Evolutionary conservation across 331 rosid genomes (phyloP), one percentile per base, ranked within the genome.

Genomic region (Arachis monticola): DNA sequence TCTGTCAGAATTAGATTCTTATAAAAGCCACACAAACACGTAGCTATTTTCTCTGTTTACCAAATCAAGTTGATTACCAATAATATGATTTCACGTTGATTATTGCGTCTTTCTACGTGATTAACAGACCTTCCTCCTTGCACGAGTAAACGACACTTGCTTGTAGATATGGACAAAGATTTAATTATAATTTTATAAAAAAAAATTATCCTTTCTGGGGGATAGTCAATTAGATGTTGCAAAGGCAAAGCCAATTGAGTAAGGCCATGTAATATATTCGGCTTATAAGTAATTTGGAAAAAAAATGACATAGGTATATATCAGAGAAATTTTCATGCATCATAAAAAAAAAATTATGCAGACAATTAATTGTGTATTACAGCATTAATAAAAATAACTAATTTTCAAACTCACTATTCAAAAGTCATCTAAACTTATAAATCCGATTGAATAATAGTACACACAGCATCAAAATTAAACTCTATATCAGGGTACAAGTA

Each of bases 71-170:
- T 8, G 44, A 52, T 69, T 9, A 38, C 75, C 74, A 80, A 69
- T 65, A 8, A 7, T 60, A 53, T 9, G 35, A 42, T 2, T 10
- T 73, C 84, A 85, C 86, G 79, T 66, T 58, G 2, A 57, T 64
- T 58, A 57, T 60, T 58, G 40, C 30, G 6, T 41, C 56, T 65
- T 12, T 9, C 10, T 55, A 5, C 46, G 51, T 58, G 42, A 80
- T 57, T 13, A 8, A 44, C 31, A 4, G 74, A 47, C 2, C 14
- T 62, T 61, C 56, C 61, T 52, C 10, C 57, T 66, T 40, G 56
- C 56, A 51, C 35, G 27, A 22, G 27, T 22, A 22, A 22, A 83
- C 76, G 79, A 45, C 42, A 68, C 70, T 57, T 63, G 57, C 60
- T 78, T 78, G 64, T 41, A 6, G 10, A n/a, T 35, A 60, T 72